These are phyloP conservation scores for Gossypium arboreum DNA, from an alignment of 345 rosid species.

Conservation along the genomic window DNA sequence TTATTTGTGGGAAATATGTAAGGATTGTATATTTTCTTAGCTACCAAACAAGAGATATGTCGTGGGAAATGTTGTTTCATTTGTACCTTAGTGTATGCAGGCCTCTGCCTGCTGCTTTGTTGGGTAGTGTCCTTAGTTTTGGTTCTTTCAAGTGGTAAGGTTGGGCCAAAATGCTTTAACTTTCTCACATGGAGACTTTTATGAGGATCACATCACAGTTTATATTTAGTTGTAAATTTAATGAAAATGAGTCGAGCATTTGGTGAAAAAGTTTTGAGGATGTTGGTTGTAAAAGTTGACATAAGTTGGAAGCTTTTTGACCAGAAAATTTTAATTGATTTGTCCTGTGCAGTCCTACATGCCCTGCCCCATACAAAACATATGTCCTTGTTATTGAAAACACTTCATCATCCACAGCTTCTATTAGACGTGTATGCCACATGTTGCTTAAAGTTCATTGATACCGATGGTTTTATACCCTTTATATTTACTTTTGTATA, in stretches of 20 bases:
- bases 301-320: constrained; percentile 7
- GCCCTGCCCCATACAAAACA: background rate
- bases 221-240: background rate
- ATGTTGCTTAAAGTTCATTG: too few species aligned
- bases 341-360: background rate
- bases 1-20: background rate
- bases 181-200: background rate
- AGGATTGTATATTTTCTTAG: background rate
- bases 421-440: background rate
- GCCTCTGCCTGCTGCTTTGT: constrained; percentile 1
- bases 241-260: background rate
- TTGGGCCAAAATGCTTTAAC: background rate
- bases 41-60: constrained; percentile 4
- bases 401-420: background rate
- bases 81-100: background rate
- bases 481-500: too few species aligned
- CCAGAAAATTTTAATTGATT: background rate
- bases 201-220: background rate
- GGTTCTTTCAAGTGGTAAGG: background rate
- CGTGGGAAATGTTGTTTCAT: background rate
- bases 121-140: background rate
- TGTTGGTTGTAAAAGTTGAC: constrained; percentile 1
- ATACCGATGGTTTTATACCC: too few species aligned
- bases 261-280: background rate
- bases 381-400: background rate